Conservation (phyloP, 306 rosid genomes). For the Begonia fuchsioides region DNA sequence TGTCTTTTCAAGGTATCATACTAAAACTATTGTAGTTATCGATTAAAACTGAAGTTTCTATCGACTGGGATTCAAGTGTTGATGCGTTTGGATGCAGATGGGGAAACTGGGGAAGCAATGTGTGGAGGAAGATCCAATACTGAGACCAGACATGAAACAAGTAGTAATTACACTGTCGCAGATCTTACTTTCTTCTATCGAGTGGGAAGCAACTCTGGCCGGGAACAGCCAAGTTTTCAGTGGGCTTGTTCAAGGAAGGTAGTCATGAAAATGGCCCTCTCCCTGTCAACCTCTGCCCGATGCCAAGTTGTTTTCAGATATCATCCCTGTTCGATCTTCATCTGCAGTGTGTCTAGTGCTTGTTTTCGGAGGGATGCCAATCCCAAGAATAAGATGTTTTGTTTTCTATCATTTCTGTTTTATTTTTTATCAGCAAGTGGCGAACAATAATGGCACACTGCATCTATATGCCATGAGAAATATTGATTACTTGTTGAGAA, state of each 20-base stretch:
- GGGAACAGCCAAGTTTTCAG: constrained; percentile 98
- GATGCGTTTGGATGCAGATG: constrained; percentile 26
- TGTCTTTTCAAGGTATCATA: constrained; percentile 73
- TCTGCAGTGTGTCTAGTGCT: no score
- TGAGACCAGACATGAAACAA: constrained; percentile 87
- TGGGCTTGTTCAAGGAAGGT: constrained; percentile 98
- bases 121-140: constrained; percentile 83
- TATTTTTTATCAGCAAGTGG: no score
- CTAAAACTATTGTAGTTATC: background rate
- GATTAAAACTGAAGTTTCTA: background rate
- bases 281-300: no score
- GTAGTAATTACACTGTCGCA: constrained; percentile 86
- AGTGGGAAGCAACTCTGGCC: constrained; percentile 99
- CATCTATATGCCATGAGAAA: no score
- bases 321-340: no score
- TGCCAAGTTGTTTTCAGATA: no score
- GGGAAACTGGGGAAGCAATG: constrained; percentile 85
- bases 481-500: constrained; percentile 45
- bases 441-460: no score
- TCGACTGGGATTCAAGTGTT: background rate
- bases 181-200: constrained; percentile 71
- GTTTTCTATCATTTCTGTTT: no score
- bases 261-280: constrained; percentile 8
- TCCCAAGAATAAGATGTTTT: no score
- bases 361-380: no score